Evolutionary conservation across 805 yeast species (phyloP).

Genomic region (Candida germanica): DNA sequence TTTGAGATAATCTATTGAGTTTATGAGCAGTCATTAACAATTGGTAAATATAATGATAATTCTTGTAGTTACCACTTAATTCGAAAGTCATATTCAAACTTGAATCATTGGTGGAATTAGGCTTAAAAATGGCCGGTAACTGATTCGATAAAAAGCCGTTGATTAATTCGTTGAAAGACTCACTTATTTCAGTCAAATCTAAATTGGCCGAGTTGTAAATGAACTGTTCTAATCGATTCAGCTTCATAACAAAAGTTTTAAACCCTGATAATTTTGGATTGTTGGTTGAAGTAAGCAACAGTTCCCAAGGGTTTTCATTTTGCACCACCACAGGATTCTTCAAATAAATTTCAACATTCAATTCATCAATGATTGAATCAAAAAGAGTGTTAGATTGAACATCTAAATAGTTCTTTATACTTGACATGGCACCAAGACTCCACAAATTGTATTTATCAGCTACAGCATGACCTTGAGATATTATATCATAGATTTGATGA

Average conservation of each 20-base stretch:
- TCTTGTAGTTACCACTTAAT: conserved; percentile 10
- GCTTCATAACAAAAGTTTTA: conserved; percentile 29
- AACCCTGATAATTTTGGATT: conserved; percentile 38
- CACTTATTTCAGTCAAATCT: conserved; percentile 51
- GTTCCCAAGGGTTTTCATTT: conserved; percentile 20
- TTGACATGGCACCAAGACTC: conserved; percentile 52
- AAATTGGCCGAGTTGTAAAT: conserved; percentile 55
- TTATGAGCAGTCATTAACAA: conserved; percentile 57
- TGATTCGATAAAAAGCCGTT: conserved; percentile 26
- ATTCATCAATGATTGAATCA: conserved; percentile 73
- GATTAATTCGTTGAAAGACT: conserved; percentile 28
- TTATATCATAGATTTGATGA: conserved; percentile 57
- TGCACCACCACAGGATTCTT: conserved; percentile 8
- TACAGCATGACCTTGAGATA: conserved; percentile 39
- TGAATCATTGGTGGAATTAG: conserved; percentile 1
- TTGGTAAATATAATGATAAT: conserved; percentile 44
- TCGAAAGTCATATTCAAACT: conserved; percentile 25
- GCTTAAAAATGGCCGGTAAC: conserved; percentile 23
- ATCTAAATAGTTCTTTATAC: conserved; percentile 51
- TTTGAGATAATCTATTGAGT: conserved; percentile 58
- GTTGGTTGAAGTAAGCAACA: conserved; percentile 15
- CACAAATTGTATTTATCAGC: conserved; percentile 56
- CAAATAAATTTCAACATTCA: conserved; percentile 62
- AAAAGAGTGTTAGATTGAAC: conserved; percentile 59
- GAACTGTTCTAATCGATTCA: conserved; percentile 49